These are phyloP conservation scores for Ilyonectria sp. DNA, from an alignment of 2,329 filamentous ascomycete genomes.

Conservation along the genomic window DNA sequence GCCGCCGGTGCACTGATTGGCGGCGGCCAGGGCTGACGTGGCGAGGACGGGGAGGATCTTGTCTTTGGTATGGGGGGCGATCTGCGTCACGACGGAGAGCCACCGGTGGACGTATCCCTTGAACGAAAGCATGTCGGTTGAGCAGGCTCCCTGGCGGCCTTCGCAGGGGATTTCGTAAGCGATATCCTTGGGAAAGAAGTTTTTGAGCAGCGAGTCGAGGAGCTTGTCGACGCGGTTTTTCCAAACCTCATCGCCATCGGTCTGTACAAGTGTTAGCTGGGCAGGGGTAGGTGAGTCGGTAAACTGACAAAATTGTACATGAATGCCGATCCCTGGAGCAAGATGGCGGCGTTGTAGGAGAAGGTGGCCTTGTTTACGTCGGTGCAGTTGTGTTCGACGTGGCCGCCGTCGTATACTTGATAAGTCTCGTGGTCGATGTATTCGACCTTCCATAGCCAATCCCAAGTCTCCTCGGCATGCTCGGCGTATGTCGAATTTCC, in stretches of 20 bases:
- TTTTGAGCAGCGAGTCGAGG: conserved; percentile 62
- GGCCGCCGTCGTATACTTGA: conserved; percentile 76
- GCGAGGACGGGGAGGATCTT: conserved; percentile 71
- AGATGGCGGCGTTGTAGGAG: conserved; percentile 76
- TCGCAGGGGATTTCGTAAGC: conserved; percentile 81
- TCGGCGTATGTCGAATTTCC: conserved; percentile 75
- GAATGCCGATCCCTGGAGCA: conserved; percentile 75
- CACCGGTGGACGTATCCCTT: conserved; percentile 80
- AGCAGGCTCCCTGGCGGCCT: conserved; percentile 68
- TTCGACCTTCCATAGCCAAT: conserved; percentile 70
- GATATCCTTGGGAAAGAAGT: conserved; percentile 71
- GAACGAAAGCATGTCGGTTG: conserved; percentile 80
- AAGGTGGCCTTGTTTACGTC: conserved; percentile 75
- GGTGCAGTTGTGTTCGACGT: conserved; percentile 72
- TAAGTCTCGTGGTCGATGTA: conserved; percentile 74
- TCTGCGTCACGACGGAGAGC: conserved; percentile 71
- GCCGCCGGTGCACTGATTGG: conserved; percentile 74
- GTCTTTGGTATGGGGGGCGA: conserved; percentile 72
- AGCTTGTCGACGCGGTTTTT: conserved; percentile 69
- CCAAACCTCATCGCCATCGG: conserved; percentile 70
- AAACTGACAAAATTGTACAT: conserved; percentile 75
- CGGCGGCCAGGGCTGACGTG: conserved; percentile 72
- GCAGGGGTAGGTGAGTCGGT: accelerated
- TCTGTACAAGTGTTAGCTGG: conserved; percentile 54
- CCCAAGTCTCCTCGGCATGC: conserved; percentile 73